These are phyloP conservation scores for Pholiota adiposa DNA, from an alignment of 1,284 basidiomycete genomes.

Conservation along the genomic window DNA sequence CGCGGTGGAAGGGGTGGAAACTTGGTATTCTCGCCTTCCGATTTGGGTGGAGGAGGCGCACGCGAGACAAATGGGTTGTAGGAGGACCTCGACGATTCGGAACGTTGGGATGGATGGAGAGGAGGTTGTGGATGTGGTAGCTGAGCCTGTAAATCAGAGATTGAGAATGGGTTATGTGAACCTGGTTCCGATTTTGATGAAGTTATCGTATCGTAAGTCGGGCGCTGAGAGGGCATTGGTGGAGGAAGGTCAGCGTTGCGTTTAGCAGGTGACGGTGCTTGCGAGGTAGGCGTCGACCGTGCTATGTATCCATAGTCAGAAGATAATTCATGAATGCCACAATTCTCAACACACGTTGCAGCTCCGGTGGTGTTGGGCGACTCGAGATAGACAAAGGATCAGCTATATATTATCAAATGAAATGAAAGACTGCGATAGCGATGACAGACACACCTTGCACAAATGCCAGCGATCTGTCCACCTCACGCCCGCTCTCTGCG, in stretches of 20 bases:
- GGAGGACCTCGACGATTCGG: conserved; percentile 15
- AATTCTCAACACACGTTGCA: background rate
- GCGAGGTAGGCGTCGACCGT: conserved; percentile 14
- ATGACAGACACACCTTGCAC: conserved; percentile 63
- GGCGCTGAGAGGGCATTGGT: conserved; percentile 22
- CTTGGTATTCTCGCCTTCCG: conserved; percentile 17
- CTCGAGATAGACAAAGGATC: conserved; percentile 15
- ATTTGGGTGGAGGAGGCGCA: conserved; percentile 19
- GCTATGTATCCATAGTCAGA: background rate
- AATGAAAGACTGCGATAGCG: background rate
- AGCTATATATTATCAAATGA: background rate
- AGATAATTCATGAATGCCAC: background rate
- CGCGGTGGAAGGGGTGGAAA: conserved; percentile 35
- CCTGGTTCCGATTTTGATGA: conserved; percentile 11
- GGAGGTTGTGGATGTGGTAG: conserved; percentile 20
- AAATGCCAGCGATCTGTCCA: conserved; percentile 68
- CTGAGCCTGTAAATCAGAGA: background rate
- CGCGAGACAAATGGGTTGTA: conserved; percentile 28
- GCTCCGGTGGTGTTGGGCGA: background rate
- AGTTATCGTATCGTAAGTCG: background rate
- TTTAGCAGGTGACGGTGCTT: conserved; percentile 19
- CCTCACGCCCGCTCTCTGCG: conserved; percentile 57
- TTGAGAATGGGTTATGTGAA: conserved; percentile 8
- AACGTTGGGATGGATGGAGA: conserved; percentile 27
- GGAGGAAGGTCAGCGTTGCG: conserved; percentile 15